Conservation (phyloP, 176 grass and related monocot genomes). For the Raddia guianensis region DNA sequence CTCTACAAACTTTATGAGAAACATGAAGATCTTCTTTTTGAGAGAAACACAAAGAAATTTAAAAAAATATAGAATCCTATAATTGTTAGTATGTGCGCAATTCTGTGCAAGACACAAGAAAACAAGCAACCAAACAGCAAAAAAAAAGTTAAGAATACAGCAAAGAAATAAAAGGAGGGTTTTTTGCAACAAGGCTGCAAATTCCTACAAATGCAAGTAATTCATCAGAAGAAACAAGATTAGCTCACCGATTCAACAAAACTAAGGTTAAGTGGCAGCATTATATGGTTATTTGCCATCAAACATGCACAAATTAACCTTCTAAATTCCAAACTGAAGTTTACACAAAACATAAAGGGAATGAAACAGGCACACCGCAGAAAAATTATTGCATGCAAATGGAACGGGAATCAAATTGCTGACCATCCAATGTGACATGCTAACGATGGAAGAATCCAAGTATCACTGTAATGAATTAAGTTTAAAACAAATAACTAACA, state of each 20-base stretch:
- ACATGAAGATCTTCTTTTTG: background rate
- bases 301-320: background rate
- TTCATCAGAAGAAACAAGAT: background rate
- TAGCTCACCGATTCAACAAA: background rate
- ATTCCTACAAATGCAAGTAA: background rate
- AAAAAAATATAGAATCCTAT: background rate
- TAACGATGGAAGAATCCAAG: background rate
- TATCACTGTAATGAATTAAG: background rate
- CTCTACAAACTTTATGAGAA: background rate
- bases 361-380: background rate
- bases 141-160: too few species aligned
- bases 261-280: background rate
- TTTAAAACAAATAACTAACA: background rate
- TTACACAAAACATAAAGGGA: background rate
- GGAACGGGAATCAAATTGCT: background rate
- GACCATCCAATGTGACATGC: background rate
- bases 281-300: background rate
- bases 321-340: background rate
- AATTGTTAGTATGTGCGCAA: background rate
- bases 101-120: too few species aligned
- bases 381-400: background rate
- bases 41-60: too few species aligned
- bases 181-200: background rate
- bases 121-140: too few species aligned
- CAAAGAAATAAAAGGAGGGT: background rate